Evolutionary conservation across 2,329 filamentous ascomycete genomes (phyloP), one percentile per base, ranked within the genome.

Genomic region (Parastagonospora nodorum): DNA sequence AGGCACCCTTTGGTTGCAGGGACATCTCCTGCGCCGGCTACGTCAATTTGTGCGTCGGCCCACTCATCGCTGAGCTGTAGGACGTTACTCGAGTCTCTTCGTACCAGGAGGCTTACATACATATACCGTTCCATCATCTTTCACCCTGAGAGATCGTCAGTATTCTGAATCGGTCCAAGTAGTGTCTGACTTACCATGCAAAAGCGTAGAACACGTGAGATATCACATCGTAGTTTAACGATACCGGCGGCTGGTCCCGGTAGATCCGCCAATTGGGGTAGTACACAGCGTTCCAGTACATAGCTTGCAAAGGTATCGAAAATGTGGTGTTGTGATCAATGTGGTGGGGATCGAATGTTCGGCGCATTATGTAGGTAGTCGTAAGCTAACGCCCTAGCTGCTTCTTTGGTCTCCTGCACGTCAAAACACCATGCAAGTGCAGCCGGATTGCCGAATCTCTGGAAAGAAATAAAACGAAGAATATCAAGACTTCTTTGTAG

Each of bases 121-220:
- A 79, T 89, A 88, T 55, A 93, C 84, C 45, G 83, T 84, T 42
- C 90, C 89, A 68, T 92, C 88, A 43, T 81, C 75, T 56, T 84
- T 84, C 37, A 93, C 83, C 74, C 83, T 88, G 15, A 6, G 30
- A 11, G 38, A 2, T 27, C 38, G 54, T 73, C 44, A 69, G 64
- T 51, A 48, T n/a, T 15, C 29, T 19, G 35, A 61, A 33, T 30
- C 45, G 31, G 36, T 43, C 35, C 43, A 36, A 45, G 48, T 52
- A 28, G 48, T 47, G 36, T 6, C 8, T 11, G 48, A 63, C 70
- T 58, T 73, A 82, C 80, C 78, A 82, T 51, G 89, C 89, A 81
- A 90, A 92, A 10, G 89, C 88, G 69, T 93, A 93, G 74, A 92
- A 92, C 24, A 92, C 85, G 67, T 91, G 88, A 60, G 88, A 92